Evolutionary conservation across 306 rosid genomes (phyloP).

Genomic region (Vachellia pachyceras): DNA sequence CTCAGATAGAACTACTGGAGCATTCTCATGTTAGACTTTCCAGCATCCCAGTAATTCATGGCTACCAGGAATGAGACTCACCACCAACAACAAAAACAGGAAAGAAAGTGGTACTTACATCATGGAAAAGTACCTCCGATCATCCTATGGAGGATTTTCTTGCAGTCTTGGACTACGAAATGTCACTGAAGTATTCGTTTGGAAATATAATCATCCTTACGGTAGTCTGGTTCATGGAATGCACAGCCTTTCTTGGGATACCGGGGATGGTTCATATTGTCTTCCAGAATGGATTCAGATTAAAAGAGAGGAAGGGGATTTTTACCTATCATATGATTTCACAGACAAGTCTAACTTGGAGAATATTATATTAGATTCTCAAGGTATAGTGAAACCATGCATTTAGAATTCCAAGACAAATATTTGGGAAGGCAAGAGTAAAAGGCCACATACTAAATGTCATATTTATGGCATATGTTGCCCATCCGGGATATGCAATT

Average conservation of each 20-base stretch:
- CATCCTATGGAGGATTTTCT: constrained; percentile 34
- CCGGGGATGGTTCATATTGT: not conserved
- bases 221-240: constrained; percentile 44
- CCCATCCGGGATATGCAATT: constrained; percentile 36
- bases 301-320: constrained; percentile 6
- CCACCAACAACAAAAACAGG: not conserved
- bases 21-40: constrained; percentile 48
- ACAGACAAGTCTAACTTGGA: not conserved
- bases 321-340: not conserved
- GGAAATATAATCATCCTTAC: constrained; percentile 41
- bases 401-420: not conserved
- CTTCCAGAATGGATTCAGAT: not conserved
- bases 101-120: not conserved
- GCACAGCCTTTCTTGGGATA: constrained; percentile 31
- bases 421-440: not conserved
- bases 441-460: not conserved
- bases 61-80: not conserved
- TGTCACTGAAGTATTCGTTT: constrained; percentile 26
- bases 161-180: not conserved
- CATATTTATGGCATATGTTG: constrained; percentile 40
- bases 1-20: constrained; percentile 6
- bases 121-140: constrained; percentile 43
- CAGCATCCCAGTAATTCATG: constrained; percentile 24
- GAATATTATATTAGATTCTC: not conserved
- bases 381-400: not conserved